Evolutionary conservation across 2,329 filamentous ascomycete species (phyloP).

Genomic region (Calcarisporium arbuscula): DNA sequence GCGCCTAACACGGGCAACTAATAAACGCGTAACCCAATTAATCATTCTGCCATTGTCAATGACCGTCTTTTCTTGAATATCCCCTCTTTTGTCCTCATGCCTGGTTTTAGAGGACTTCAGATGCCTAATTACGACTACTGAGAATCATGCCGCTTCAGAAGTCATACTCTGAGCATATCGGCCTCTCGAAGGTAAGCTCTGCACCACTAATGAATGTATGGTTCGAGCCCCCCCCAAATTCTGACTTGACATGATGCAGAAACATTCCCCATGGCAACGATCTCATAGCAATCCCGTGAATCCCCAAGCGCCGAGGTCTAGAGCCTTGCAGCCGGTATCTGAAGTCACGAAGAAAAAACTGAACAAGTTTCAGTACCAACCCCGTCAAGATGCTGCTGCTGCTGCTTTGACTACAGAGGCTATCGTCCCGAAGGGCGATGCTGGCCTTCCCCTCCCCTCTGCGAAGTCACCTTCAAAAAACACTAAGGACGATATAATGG

Average conservation of each 20-base stretch:
- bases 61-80: too few relatives aligned
- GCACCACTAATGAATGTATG: slow-evolving; percentile 4
- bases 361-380: slow-evolving; percentile 45
- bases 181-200: slow-evolving; percentile 24
- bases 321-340: slow-evolving; percentile 44
- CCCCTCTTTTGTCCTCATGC: too few relatives aligned
- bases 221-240: not conserved
- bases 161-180: slow-evolving; percentile 31
- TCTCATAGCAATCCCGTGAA: slow-evolving; percentile 44
- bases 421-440: not conserved
- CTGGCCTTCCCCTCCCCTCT: too few relatives aligned
- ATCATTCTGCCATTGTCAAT: too few relatives aligned
- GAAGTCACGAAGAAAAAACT: slow-evolving; percentile 56
- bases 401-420: slow-evolving; percentile 1
- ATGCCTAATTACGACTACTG: slow-evolving; percentile 12
- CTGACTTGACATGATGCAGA: slow-evolving; percentile 17
- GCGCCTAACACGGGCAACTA: too few relatives aligned
- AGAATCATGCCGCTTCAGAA: slow-evolving; percentile 33
- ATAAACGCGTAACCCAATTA: too few relatives aligned
- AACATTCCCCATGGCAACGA: slow-evolving; percentile 45
- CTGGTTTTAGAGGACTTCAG: slow-evolving; percentile 6
- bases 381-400: slow-evolving; percentile 12
- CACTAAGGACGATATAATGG: slow-evolving; percentile 16
- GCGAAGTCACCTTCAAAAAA: slow-evolving; percentile 11
- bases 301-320: slow-evolving; percentile 26